Evolutionary conservation across 306 rosid species (phyloP).

Genomic region (Mucuna pruriens): DNA sequence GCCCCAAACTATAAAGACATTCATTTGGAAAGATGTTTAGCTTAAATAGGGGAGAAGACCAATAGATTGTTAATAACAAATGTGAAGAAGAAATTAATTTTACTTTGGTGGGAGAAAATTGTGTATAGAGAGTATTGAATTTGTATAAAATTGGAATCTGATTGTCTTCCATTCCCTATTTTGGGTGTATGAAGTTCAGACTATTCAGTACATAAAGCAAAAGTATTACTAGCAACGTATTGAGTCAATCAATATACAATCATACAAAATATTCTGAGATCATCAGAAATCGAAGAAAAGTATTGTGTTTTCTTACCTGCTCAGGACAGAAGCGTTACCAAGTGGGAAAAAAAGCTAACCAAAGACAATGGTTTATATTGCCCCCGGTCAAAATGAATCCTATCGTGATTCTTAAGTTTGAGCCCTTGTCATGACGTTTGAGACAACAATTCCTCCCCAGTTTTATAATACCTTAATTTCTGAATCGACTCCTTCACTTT

Average conservation of each 20-base stretch:
- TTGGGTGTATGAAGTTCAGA: neutral
- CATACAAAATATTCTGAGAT: neutral
- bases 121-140: slow-evolving; percentile 45
- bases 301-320: neutral
- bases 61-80: slow-evolving; percentile 28
- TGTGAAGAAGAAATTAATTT: slow-evolving; percentile 45
- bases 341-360: too few species aligned
- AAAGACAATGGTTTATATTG: too few species aligned
- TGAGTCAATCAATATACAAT: neutral
- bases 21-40: neutral
- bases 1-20: neutral
- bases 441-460: too few species aligned
- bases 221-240: neutral
- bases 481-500: too few species aligned
- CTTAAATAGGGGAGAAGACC: neutral
- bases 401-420: too few species aligned
- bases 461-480: too few species aligned
- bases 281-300: neutral
- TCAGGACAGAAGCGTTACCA: too few species aligned
- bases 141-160: slow-evolving; percentile 19
- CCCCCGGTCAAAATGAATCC: too few species aligned
- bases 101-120: neutral
- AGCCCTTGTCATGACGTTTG: too few species aligned
- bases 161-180: neutral
- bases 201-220: neutral